These are phyloP conservation scores for Neopestalotiopsis rosae DNA, from an alignment of 2,329 filamentous ascomycete species.

Conservation along the genomic window DNA sequence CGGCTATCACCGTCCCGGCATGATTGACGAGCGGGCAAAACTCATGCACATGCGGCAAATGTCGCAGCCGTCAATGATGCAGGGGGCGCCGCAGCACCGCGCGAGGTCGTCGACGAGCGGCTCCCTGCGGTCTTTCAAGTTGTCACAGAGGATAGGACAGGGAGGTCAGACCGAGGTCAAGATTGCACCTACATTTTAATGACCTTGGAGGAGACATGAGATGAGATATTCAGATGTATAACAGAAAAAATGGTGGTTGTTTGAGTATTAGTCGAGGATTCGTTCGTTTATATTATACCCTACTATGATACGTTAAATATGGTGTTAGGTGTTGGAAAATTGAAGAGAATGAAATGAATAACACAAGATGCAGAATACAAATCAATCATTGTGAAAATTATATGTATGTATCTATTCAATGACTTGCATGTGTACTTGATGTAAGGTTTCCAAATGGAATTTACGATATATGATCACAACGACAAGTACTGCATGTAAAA, in stretches of 20 bases:
- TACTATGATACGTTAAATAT: neutral
- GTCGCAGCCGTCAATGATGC: conserved; percentile 2
- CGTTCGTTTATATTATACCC: conserved; percentile 7
- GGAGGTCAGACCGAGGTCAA: conserved; percentile 22
- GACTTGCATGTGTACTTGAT: no score
- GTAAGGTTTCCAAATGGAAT: no score
- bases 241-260: neutral
- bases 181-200: conserved; percentile 32
- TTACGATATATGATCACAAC: no score
- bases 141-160: conserved; percentile 25
- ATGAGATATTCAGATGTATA: neutral
- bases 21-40: conserved; percentile 22
- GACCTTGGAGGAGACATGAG: neutral
- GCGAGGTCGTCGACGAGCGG: conserved; percentile 25
- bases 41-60: conserved; percentile 7
- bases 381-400: no score
- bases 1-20: conserved; percentile 17
- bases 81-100: neutral
- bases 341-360: neutral
- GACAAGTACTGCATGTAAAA: no score
- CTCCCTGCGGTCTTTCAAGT: conserved; percentile 33
- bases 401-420: no score
- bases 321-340: neutral
- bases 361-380: neutral
- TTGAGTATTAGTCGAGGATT: neutral